Base-by-base conservation (phyloP, 1,284 basidiomycete genomes). In the Ceratorhiza oryzae-sativae region DNA sequence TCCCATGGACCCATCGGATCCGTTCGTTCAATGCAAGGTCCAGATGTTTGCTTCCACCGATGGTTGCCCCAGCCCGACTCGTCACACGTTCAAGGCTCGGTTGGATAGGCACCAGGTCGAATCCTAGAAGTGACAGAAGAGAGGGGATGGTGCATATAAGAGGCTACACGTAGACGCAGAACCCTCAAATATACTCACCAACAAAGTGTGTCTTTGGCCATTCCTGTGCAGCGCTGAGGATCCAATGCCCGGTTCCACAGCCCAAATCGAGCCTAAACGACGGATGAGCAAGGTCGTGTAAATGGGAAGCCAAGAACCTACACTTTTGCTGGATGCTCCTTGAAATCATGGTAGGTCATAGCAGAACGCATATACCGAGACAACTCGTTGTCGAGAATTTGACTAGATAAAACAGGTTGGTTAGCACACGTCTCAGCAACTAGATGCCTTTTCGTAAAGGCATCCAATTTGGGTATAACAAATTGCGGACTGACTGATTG, bases 101-200 rank as follows among this genome's bases (percentile, higher is more conserved):
- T 42, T 74, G 73, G 36, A 74, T 73, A 4, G 71, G 73, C 48
- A 73, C 73, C 36, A 74, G 65, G 67, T 74, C 73, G 72, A 73
- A 73, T 61, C 73, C 73, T 74, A 25, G 13, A 45, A 45, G 42
- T 12, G 30, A 42, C 15, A 42, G 27, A 53, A 46, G 51, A 53
- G 42, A 45, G 30, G 39, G 51, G 13, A 42, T 41, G 18, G 42
- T 45, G 42, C n/a, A 59, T 60, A 49, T 36, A 42, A 53, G 51
- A n/a, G 15, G 39, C 25, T 32, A 34, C 59, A 56, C 36, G 67
- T 53, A 63, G 39, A 59, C 46, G 23, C 20, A 34, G 56, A 25
- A 55, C 23, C 30, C 32, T 25, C 42, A 30, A 53, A 18, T 27
- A 25, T 34, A 59, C 71, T 65, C 48, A 74, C 73, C 73, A 45